Evolutionary conservation across 257 asterid genomes (phyloP).

Genomic region (Nicotiana tabacum): DNA sequence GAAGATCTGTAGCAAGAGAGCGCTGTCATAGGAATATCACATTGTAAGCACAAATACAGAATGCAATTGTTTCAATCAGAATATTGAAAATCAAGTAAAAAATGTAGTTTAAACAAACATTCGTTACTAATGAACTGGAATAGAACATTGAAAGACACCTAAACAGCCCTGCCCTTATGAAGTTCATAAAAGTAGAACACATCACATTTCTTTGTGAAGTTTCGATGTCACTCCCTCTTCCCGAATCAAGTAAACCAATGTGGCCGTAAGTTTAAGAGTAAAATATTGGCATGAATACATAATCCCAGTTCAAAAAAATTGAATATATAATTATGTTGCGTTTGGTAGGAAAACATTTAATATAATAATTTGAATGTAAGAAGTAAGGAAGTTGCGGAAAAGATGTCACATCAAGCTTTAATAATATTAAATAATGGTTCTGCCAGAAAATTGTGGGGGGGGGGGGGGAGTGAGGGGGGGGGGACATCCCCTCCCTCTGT

Average conservation of each 20-base stretch:
- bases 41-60: constrained; percentile 19
- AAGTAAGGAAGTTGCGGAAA: background rate
- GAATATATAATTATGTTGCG: background rate
- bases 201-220: background rate
- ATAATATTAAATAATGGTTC: background rate
- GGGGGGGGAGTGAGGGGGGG: background rate
- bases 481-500: background rate
- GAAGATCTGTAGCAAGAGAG: constrained; percentile 79
- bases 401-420: background rate
- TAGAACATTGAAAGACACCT: background rate
- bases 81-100: background rate
- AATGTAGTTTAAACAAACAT: background rate
- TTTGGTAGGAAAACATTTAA: background rate
- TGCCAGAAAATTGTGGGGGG: background rate
- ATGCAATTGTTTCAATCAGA: constrained; percentile 6
- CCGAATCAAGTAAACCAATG: background rate
- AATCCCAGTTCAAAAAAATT: no score
- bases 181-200: background rate
- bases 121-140: background rate
- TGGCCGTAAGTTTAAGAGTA: background rate
- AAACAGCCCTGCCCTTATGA: background rate
- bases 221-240: background rate
- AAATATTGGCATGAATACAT: background rate
- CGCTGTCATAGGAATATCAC: constrained; percentile 46
- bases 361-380: background rate